Evolutionary conservation across 805 yeast genomes (phyloP), one percentile per base, ranked within the genome.

Genomic region (Candida xiaguanensis): DNA sequence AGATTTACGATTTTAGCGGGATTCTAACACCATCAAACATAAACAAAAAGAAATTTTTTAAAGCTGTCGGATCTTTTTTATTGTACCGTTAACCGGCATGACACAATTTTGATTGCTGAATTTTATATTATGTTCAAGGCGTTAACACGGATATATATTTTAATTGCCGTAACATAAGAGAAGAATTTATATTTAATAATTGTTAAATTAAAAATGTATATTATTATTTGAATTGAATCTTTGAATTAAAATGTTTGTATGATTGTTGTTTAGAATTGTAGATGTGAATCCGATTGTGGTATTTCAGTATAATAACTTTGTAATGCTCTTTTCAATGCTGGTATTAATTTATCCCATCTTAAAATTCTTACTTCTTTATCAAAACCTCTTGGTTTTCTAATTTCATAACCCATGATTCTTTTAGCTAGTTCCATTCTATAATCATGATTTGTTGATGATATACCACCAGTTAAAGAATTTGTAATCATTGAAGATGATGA

Each of bases 291-390:
- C 19, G 36, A 18, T 30, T 40, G 48, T 5, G 82, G 82, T 24
- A 77, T 67, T 52, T 77, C 81, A 11, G 76, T 77, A 50, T 78
- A 80, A 52, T 80, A 80, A 52, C 83, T 75, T 56, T 78, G 83
- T 42, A 80, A 59, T 6, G 85, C 86, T 52, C 85, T 70, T 53
- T 64, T 70, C 42, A 80, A 63, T 19, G 85, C 85, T 2, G 82
- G 78, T 4, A 67, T 70, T 39, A 80, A 61, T 44, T 71, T 76
- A 36, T 71, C 76, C 85, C 85, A 80, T 40, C 72, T 67, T 45
- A 80, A 56, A 32, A 80, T 78, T 33, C 85, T 59, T 26, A 80
- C 83, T 48, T 78, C 84, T 57, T 80, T 80, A 51, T 80, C 85
- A 56, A 80, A 79, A 1, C 84, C 84, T 49, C 85, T 65, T 19